phyloP scores from a whole-genome alignment of 2,329 filamentous ascomycete genomes.

The Didymella glomerata region DNA sequence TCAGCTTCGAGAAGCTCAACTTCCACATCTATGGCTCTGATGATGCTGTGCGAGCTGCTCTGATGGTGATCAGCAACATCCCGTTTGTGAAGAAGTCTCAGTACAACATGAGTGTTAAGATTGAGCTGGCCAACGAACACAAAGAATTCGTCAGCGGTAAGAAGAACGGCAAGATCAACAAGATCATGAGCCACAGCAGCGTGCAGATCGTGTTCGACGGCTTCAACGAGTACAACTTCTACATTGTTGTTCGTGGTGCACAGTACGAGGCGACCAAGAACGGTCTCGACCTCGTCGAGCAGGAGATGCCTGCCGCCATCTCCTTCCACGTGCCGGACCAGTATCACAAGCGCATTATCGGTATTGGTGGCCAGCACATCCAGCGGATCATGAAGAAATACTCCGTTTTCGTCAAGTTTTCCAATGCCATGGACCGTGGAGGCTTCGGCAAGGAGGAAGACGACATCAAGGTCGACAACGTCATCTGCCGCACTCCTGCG shows the following conservation, averaged over 20 bases:
- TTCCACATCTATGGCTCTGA: slow-evolving; percentile 96
- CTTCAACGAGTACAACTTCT: slow-evolving; percentile 99
- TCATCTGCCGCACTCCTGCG: slow-evolving; percentile 96
- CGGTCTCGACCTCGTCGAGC: slow-evolving; percentile 89
- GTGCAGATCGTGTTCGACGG: slow-evolving; percentile 99
- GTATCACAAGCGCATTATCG: slow-evolving; percentile 99
- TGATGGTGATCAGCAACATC: slow-evolving; percentile 91
- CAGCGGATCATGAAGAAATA: slow-evolving; percentile 99
- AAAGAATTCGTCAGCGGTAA: slow-evolving; percentile 99
- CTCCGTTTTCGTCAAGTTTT: slow-evolving; percentile 99
- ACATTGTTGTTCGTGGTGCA: slow-evolving; percentile 94
- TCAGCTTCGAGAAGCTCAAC: slow-evolving; percentile 91
- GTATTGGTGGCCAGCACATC: slow-evolving; percentile 97
- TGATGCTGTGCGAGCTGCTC: slow-evolving; percentile 93
- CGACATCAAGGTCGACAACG: slow-evolving; percentile 98
- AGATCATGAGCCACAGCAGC: slow-evolving; percentile 99
- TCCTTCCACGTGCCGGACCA: slow-evolving; percentile 99
- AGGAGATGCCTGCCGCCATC: slow-evolving; percentile 99
- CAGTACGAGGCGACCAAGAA: slow-evolving; percentile 95
- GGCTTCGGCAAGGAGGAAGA: slow-evolving; percentile 95
- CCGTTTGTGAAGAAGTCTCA: slow-evolving; percentile 86
- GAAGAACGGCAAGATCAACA: slow-evolving; percentile 99
- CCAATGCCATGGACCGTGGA: slow-evolving; percentile 97
- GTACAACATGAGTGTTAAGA: slow-evolving; percentile 96
- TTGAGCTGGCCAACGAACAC: slow-evolving; percentile 98